phyloP scores from a whole-genome alignment of 768 basidiomycete species.

The Artomyces pyxidatus region DNA sequence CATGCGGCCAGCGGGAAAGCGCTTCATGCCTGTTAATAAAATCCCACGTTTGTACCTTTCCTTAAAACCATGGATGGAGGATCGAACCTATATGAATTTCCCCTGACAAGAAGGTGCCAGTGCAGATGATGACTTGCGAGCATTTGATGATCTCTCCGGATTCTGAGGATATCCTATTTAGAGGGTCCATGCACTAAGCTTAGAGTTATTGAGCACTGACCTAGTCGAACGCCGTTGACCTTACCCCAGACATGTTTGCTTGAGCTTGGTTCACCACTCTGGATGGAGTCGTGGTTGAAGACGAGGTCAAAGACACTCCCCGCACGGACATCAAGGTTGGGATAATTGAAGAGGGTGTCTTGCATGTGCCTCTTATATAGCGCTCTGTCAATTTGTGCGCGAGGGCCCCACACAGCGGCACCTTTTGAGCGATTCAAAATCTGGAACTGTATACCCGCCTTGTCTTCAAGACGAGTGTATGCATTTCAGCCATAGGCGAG shows the following conservation, averaged over 20 bases:
- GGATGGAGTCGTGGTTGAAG: constrained; percentile 40
- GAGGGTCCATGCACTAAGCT: neutral
- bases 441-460: constrained; percentile 83
- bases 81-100: constrained; percentile 81
- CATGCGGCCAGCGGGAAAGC: constrained; percentile 72
- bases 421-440: constrained; percentile 83
- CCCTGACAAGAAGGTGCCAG: constrained; percentile 86
- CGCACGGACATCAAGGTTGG: constrained; percentile 59
- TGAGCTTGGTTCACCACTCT: constrained; percentile 19
- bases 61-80: neutral
- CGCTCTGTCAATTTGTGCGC: constrained; percentile 83
- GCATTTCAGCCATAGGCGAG: neutral
- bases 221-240: constrained; percentile 60
- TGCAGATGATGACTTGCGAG: constrained; percentile 80
- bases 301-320: constrained; percentile 77
- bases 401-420: constrained; percentile 84
- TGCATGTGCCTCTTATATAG: constrained; percentile 85
- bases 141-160: constrained; percentile 68
- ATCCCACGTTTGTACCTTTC: neutral
- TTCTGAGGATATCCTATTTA: constrained; percentile 36
- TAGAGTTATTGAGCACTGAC: constrained; percentile 26
- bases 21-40: constrained; percentile 52
- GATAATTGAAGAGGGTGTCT: constrained; percentile 50
- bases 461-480: constrained; percentile 39
- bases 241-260: constrained; percentile 37